Base-by-base conservation (phyloP, 164 flowering plant genomes). In the Magnolia kwangsiensis region DNA sequence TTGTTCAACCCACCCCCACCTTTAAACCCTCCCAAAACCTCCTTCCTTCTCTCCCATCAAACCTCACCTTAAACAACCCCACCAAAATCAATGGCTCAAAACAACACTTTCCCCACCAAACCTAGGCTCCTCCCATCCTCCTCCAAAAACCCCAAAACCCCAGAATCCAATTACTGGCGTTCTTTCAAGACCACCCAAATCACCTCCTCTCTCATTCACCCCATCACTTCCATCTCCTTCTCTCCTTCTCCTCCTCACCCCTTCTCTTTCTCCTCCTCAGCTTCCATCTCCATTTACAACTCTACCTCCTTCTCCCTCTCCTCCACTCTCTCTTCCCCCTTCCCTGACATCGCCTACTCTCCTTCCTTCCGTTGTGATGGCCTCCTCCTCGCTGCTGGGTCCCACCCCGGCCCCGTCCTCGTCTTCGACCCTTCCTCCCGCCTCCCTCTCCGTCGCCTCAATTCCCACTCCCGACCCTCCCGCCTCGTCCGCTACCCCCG, bases 161-260 rank as follows among this genome's bases (percentile, higher is more conserved):
- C 95, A 8, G 98, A 95, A 79, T 87, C 96, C 29, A 89, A 87
- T 72, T 89, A 85, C 84, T 95, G 96, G 98, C 78, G 87, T 50
- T 91, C 99, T 31, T 96, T 89, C 93, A 92, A 94, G 81, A 67
- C 87, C 63, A 49, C 65, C 75, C 84, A 83, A 7, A 81, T 82
- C 70, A 77, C 88, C 20, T 79, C 88, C 21, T 74, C 84, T 78
- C 89, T 89, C 63, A 70, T 84, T 73, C 88, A 86, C 72, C 78
- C 96, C 66, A 73, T 93, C 58, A 79, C 92, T 63, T 89, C 92
- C 65, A 8, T 95, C 79, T 72, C 81, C 13, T 95, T 93, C 88
- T 89, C 96, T 63, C 96, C 96, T 7, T 14, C 67, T 1, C 45
- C 85, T 0, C 94, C 97, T 7, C 85, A 89, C 84, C 67, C 75